Evolutionary conservation across 2,329 filamentous ascomycete genomes (phyloP), one percentile per base, ranked within the genome.

Genomic region (Aspergillus puulaauensis): DNA sequence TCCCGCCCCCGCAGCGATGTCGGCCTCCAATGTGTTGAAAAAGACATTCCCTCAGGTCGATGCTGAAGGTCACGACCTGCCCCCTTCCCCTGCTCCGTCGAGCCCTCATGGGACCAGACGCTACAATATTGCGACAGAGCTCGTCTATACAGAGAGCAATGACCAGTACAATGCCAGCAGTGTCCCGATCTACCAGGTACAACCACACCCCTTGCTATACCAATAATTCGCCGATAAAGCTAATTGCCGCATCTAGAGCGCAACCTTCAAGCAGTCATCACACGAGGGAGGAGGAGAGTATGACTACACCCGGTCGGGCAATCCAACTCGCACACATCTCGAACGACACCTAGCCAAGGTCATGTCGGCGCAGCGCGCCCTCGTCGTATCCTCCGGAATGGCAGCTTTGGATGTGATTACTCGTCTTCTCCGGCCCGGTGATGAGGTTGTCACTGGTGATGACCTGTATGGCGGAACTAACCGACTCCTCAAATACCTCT

Each of bases 311-410:
- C 90, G 96, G 61, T 98, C 93, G 37, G 95, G 95, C 56, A 99
- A 99, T 74, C 95, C 95, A 17, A 99, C 95, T 58, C 86, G 95
- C 64, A 96, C 93, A 35, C 95, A 99, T 71, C 86, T 99, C 62
- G 95, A 99, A 80, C 87, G 93, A 58, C 95, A 99, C 76, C 82
- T 99, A 68, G 95, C 96, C 70, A 99, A 99, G 84, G 96, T 99
- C 74, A 99, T 99, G 96, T 93, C 91, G 67, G 95, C 95, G 46
- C 87, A 87, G 68, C 90, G 96, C 56, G 91, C 91, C 9, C 85
- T 99, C 51, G 93, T 96, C 49, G 93, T 98, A 45, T 92, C 93
- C 54, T 98, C 93, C 1, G 95, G 95, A 57, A 99, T 99, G 95
- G 95, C 92, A 53, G 95, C 95, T 23, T 81, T 98, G 69, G 95